phyloP scores from a whole-genome alignment of 306 rosid genomes.

The Dryas octopetala region DNA sequence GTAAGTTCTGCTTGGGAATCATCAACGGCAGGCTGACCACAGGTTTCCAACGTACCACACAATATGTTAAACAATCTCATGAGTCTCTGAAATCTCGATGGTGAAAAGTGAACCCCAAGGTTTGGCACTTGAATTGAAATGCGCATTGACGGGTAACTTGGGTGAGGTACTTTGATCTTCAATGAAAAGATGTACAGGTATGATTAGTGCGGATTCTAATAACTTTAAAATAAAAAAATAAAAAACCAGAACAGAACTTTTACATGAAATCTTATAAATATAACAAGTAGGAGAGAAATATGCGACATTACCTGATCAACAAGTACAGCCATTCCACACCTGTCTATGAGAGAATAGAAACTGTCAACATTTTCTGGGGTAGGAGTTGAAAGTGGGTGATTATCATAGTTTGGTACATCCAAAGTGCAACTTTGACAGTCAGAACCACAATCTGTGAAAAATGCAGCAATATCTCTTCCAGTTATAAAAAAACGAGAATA shows the following conservation, averaged over 20 bases:
- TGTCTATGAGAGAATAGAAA: constrained; percentile 74
- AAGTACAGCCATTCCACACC: constrained; percentile 95
- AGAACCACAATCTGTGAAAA: constrained; percentile 76
- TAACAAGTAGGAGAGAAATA: constrained; percentile 4
- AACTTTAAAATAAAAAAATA: background rate
- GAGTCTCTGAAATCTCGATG: constrained; percentile 70
- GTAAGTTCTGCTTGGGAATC: constrained; percentile 49
- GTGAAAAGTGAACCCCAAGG: constrained; percentile 89
- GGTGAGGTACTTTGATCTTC: constrained; percentile 94
- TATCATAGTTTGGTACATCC: constrained; percentile 40
- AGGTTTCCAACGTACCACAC: constrained; percentile 55
- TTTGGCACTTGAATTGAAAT: constrained; percentile 92
- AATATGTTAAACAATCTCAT: constrained; percentile 68
- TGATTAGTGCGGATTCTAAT: constrained; percentile 15
- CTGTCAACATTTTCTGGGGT: constrained; percentile 34
- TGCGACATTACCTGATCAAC: constrained; percentile 72
- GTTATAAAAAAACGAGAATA: constrained; percentile 81
- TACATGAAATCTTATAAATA: background rate
- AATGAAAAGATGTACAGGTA: constrained; percentile 22
- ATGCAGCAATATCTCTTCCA: constrained; percentile 95
- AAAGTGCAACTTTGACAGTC: constrained; percentile 57
- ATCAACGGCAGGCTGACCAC: constrained; percentile 53
- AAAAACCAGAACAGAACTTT: constrained; percentile 7
- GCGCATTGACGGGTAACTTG: constrained; percentile 84
- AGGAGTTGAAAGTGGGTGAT: constrained; percentile 37